A percentile compares a stretch with the other conserved stretches of the same genome.
Conservation (phyloP, 768 basidiomycete genomes). For the Lepiota brunneoincarnata region DNA sequence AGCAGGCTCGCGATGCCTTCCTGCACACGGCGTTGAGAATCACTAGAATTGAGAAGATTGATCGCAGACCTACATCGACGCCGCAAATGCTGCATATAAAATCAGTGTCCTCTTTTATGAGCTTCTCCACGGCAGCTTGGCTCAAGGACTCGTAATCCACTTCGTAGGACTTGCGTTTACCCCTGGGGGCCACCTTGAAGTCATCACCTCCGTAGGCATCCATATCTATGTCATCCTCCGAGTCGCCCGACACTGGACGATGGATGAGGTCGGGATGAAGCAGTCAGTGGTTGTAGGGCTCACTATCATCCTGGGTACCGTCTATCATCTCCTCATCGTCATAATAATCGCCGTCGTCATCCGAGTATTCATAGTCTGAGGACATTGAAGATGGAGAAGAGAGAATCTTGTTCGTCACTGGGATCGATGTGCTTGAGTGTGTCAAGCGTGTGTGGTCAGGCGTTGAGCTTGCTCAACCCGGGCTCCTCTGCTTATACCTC, state of each 20-base stretch:
- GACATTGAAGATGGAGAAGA: conserved; percentile 27
- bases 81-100: conserved; percentile 86
- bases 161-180: conserved; percentile 72
- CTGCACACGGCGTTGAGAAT: conserved; percentile 34
- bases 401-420: conserved; percentile 5
- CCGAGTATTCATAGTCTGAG: conserved; percentile 71
- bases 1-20: conserved; percentile 69
- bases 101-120: conserved; percentile 78
- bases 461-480: background rate
- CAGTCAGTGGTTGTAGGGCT: conserved; percentile 21
- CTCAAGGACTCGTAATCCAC: conserved; percentile 80
- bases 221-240: conserved; percentile 69
- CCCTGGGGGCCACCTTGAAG: conserved; percentile 54
- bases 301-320: conserved; percentile 55
- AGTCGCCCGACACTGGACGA: conserved; percentile 20
- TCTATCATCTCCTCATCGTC: conserved; percentile 75
- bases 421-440: conserved; percentile 24
- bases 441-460: conserved; percentile 1
- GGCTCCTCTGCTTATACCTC: conserved; percentile 5
- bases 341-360: conserved; percentile 63
- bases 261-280: background rate
- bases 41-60: conserved; percentile 5
- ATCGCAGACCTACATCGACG: conserved; percentile 69
- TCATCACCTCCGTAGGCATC: conserved; percentile 58
- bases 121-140: conserved; percentile 69